Conservation (phyloP, 495 filamentous ascomycete genomes). For the Penicillium desertorum region DNA sequence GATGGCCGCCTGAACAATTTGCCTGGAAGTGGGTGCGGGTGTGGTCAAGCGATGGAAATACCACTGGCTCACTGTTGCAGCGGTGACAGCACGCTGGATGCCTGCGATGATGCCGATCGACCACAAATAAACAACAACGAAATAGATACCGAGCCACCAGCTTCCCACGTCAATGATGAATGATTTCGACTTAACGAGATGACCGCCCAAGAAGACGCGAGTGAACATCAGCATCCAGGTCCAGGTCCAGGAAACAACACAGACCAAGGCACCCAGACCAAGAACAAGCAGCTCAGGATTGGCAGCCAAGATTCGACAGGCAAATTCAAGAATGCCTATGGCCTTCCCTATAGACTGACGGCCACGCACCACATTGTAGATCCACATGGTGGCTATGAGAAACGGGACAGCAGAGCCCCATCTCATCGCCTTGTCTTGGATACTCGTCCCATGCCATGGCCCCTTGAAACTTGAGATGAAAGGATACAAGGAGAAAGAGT, state of each 20-base stretch:
- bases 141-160: conserved; percentile 89
- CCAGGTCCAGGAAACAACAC: conserved; percentile 88
- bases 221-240: conserved; percentile 96
- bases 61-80: conserved; percentile 96
- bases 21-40: conserved; percentile 69
- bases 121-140: conserved; percentile 94
- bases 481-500: conserved; percentile 87
- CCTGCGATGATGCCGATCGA: conserved; percentile 81
- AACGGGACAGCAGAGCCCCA: conserved; percentile 79
- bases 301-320: conserved; percentile 78
- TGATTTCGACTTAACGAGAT: conserved; percentile 58
- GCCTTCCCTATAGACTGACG: conserved; percentile 78
- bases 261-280: conserved; percentile 72
- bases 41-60: conserved; percentile 91
- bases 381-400: conserved; percentile 72
- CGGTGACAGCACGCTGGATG: conserved; percentile 85
- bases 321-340: conserved; percentile 85
- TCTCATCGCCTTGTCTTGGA: conserved; percentile 89
- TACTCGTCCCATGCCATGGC: conserved; percentile 60
- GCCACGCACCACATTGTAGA: conserved; percentile 73
- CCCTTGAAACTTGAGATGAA: conserved; percentile 87
- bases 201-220: conserved; percentile 84
- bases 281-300: conserved; percentile 81
- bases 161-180: conserved; percentile 82
- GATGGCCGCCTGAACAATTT: conserved; percentile 79